These are phyloP conservation scores for Trypanosoma theileri DNA, from an alignment of 208 protist genomes.

Conservation along the genomic window DNA sequence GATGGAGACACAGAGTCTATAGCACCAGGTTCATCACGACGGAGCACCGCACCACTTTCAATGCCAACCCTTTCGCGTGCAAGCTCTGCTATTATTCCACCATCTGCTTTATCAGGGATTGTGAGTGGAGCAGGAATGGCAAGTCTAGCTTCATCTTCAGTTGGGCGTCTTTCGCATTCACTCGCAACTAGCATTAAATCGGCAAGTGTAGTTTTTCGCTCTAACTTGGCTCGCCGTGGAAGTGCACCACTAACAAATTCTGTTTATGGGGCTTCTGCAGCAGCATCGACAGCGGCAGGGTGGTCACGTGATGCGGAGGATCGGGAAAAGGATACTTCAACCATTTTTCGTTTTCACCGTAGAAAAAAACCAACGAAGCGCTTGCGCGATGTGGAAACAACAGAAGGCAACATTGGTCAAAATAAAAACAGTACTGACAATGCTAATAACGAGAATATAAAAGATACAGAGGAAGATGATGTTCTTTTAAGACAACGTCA, in stretches of 20 bases:
- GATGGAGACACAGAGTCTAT: conserved; percentile 85
- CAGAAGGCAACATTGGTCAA: neutral
- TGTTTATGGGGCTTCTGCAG: conserved; percentile 79
- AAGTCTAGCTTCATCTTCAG: conserved; percentile 21
- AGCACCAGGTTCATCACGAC: conserved; percentile 49
- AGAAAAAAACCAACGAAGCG: conserved; percentile 20
- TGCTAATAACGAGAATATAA: conserved; percentile 7
- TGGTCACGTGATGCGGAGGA: conserved; percentile 56
- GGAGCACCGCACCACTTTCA: conserved; percentile 42
- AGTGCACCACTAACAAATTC: conserved; percentile 73
- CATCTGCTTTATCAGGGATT: conserved; percentile 53
- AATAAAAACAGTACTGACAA: neutral
- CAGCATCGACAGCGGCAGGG: conserved; percentile 69
- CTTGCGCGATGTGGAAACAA: neutral
- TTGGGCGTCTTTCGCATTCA: conserved; percentile 45
- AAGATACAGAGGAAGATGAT: conserved; percentile 16
- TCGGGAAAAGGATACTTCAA: conserved; percentile 57
- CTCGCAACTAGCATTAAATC: conserved; percentile 81
- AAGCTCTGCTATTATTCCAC: conserved; percentile 84
- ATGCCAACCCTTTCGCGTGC: conserved; percentile 80
- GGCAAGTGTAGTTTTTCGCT: conserved; percentile 59
- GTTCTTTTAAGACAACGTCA: conserved; percentile 11
- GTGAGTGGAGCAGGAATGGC: conserved; percentile 29
- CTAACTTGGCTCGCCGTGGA: conserved; percentile 62
- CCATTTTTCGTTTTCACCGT: conserved; percentile 80